Base-by-base conservation (phyloP, 176 grass and related monocot genomes). In the Guadua angustifolia region DNA sequence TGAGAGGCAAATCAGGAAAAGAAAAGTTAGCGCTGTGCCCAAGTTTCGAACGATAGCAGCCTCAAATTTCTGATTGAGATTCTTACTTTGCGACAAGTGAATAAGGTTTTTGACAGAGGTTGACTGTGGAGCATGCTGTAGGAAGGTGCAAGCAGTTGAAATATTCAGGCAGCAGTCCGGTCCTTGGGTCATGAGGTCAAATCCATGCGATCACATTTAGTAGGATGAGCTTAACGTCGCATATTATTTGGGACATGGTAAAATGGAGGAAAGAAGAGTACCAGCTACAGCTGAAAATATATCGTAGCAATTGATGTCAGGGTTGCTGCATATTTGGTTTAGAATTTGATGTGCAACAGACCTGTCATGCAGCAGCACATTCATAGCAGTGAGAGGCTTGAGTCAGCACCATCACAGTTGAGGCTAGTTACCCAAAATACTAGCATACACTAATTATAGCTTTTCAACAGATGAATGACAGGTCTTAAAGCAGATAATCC, bases 111-210 rank as follows among this genome's bases (percentile, higher is more conserved):
- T 92, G 14, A 85, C 10, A 15, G 90, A 85, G 5, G 74, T 83
- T 74, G 86, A 68, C 42, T 92, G 90, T 29, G 79, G 79, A 65
- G 75, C 86, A 22, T 92, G 87, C 83, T 86, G 21, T 32, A 92
- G 74, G 76, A 86, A 92, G 38, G 45, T 51, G 52, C 84, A 78
- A 14, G 79, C 51, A 18, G 74, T 62, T 18, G 86, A 71, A 71
- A 69, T n/a, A 79, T 89, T 89, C 43, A 92, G 87, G 69, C 90
- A 89, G 71, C 90, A 92, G 55, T 92, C 84, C 32, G 79, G 55
- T 38, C 90, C 90, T 92, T 83, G 36, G 49, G 46, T n/a, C 46
- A 52, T 55, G 16, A 36, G 50, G 55, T 73, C 66, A 50, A 64
- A 44, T 81, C 43, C 18, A 82, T 36, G 2, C 14, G 65, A 76